Evolutionary conservation across 345 rosid genomes (phyloP).

Genomic region (Hirschfeldia incana): DNA sequence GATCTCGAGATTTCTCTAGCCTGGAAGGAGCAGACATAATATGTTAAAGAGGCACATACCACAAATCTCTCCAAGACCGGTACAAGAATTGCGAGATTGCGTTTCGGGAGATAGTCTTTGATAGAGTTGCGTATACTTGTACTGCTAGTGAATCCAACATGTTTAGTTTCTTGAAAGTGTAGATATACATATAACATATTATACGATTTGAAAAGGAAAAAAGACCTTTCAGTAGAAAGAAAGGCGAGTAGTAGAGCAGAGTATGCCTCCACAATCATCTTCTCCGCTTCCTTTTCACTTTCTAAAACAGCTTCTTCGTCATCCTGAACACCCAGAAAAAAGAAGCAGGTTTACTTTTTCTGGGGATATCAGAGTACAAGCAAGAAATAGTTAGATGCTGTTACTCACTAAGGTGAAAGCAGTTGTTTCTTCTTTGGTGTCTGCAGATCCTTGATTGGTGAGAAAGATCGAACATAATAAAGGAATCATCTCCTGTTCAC

Average conservation of each 20-base stretch:
- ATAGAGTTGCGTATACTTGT: too few species aligned
- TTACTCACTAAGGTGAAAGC: constrained; percentile 65
- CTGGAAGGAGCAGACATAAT: too few species aligned
- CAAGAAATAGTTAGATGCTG: constrained; percentile 24
- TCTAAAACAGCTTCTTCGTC: constrained; percentile 75
- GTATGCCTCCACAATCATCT: constrained; percentile 97
- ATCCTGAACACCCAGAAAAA: constrained; percentile 45
- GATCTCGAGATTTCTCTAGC: too few species aligned
- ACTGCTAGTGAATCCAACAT: too few species aligned
- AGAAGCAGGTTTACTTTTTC: constrained; percentile 6
- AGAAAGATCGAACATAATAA: constrained; percentile 84
- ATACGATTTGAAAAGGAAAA: too few species aligned
- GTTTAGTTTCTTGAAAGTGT: too few species aligned
- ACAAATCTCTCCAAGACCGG: too few species aligned
- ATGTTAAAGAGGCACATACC: too few species aligned
- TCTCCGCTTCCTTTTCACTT: constrained; percentile 98
- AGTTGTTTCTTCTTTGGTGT: constrained; percentile 59
- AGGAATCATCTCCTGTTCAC: constrained; percentile 64
- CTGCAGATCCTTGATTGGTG: constrained; percentile 67
- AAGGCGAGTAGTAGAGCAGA: constrained; percentile 93
- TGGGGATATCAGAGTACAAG: not conserved
- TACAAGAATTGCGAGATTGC: too few species aligned
- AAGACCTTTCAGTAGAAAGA: constrained; percentile 92
- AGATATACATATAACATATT: too few species aligned
- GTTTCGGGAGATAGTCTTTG: too few species aligned